Conservation (phyloP, 1,284 basidiomycete genomes). For the Fomitopsis betulina region DNA sequence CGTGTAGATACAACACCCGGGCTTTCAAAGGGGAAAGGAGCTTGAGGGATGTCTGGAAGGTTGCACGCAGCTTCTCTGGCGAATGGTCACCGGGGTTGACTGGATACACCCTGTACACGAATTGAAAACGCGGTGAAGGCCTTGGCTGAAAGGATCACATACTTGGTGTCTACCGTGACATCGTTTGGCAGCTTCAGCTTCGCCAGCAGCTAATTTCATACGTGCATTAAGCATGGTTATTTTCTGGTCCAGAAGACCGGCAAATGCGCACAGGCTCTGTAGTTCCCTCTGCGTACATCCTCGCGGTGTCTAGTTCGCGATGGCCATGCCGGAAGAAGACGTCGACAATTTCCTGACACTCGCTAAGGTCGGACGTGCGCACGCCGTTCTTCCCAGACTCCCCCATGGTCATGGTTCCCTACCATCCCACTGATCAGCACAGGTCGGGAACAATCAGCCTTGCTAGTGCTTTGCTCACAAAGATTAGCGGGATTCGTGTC, state of each 20-base stretch:
- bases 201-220: constrained; percentile 31
- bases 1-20: constrained; percentile 43
- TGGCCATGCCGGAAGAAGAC: constrained; percentile 39
- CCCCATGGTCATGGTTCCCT: constrained; percentile 51
- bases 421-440: not conserved
- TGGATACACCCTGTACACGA: constrained; percentile 36
- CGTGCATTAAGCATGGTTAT: not conserved
- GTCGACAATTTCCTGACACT: constrained; percentile 43
- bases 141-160: constrained; percentile 15
- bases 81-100: constrained; percentile 34
- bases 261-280: constrained; percentile 42
- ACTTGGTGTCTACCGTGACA: constrained; percentile 47
- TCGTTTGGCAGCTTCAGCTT: constrained; percentile 36
- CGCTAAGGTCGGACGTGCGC: constrained; percentile 31
- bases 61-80: constrained; percentile 31
- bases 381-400: constrained; percentile 38
- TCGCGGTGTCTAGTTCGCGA: constrained; percentile 45
- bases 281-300: constrained; percentile 45
- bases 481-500: constrained; percentile 9
- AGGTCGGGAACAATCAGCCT: not conserved
- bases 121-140: not conserved
- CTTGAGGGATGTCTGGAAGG: constrained; percentile 35
- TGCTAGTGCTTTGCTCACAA: constrained; percentile 3
- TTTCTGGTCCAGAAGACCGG: too few relatives aligned
- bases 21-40: constrained; percentile 33